phyloP scores from a whole-genome alignment of 1,139 yeast genomes.

The Blastobotrys illinoisensis region DNA sequence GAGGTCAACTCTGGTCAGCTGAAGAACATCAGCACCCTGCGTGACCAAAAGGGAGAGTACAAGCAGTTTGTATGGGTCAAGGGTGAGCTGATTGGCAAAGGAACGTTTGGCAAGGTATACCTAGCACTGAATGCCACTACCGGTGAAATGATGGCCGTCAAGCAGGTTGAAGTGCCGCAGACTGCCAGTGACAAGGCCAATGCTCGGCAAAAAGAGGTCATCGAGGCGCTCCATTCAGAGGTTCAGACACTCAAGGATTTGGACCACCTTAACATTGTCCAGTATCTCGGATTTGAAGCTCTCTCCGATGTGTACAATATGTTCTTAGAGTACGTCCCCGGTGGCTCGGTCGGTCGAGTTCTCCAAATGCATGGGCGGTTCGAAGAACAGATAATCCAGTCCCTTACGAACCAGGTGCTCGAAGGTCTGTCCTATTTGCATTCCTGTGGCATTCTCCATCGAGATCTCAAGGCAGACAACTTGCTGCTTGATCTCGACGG shows the following conservation, averaged over 20 bases:
- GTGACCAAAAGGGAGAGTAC: slow-evolving; percentile 60
- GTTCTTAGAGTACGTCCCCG: slow-evolving; percentile 93
- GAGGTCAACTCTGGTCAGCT: slow-evolving; percentile 67
- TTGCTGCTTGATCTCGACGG: slow-evolving; percentile 86
- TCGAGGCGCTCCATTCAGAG: slow-evolving; percentile 83
- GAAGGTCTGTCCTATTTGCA: slow-evolving; percentile 84
- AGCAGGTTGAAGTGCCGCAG: slow-evolving; percentile 75
- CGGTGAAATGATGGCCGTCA: slow-evolving; percentile 98
- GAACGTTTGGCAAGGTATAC: slow-evolving; percentile 95
- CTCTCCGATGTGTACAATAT: slow-evolving; percentile 70
- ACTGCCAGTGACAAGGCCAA: slow-evolving; percentile 42
- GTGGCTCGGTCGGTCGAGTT: slow-evolving; percentile 91
- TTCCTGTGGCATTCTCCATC: slow-evolving; percentile 78
- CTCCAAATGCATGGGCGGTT: slow-evolving; percentile 79
- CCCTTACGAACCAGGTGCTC: slow-evolving; percentile 72
- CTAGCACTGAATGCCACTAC: slow-evolving; percentile 91
- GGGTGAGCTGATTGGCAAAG: slow-evolving; percentile 94
- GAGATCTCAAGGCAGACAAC: slow-evolving; percentile 96
- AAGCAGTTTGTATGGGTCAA: slow-evolving; percentile 96
- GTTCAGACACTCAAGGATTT: slow-evolving; percentile 92
- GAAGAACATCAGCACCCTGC: slow-evolving; percentile 40
- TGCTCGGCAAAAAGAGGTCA: slow-evolving; percentile 48
- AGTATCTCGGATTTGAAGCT: slow-evolving; percentile 88
- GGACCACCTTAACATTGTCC: slow-evolving; percentile 92
- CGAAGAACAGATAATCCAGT: slow-evolving; percentile 69